Evolutionary conservation across 164 flowering plant species (phyloP).

Genomic region (Nymphaea thermarum): DNA sequence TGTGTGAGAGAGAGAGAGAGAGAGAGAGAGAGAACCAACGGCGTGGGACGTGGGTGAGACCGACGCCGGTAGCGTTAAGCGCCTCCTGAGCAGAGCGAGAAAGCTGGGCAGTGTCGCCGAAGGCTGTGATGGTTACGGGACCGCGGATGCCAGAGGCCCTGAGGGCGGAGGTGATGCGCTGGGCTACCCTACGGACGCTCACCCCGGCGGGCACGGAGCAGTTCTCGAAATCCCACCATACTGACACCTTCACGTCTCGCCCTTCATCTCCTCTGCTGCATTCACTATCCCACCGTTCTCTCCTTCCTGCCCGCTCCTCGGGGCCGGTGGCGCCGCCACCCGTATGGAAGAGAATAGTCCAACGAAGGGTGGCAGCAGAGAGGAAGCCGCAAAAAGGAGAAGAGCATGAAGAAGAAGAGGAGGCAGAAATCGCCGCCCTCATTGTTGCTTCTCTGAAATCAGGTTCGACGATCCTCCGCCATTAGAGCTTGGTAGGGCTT

Average conservation of each 20-base stretch:
- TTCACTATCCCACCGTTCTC: background rate
- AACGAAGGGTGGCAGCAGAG: background rate
- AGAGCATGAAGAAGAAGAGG: background rate
- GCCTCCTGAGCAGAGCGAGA: constrained; percentile 55
- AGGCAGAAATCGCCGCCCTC: background rate
- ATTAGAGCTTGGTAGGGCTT: background rate
- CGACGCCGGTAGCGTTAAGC: constrained; percentile 58
- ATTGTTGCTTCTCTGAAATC: background rate
- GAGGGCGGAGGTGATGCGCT: constrained; percentile 43
- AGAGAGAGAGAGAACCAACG: background rate
- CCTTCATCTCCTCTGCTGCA: constrained; percentile 20
- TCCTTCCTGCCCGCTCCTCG: background rate
- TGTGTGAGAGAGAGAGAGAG: background rate
- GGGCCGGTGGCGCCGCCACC: background rate
- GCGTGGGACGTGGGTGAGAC: constrained; percentile 50
- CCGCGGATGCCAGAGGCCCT: constrained; percentile 77
- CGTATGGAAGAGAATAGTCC: background rate
- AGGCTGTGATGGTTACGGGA: constrained; percentile 66
- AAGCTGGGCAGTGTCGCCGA: constrained; percentile 64
- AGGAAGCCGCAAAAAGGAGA: background rate
- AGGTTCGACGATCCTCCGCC: background rate
- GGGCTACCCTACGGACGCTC: constrained; percentile 37
- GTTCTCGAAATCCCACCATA: constrained; percentile 98
- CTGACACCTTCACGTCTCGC: constrained; percentile 57
- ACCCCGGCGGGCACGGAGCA: constrained; percentile 43